Conservation (phyloP, 345 rosid species). For the Lepidium aucheri region DNA sequence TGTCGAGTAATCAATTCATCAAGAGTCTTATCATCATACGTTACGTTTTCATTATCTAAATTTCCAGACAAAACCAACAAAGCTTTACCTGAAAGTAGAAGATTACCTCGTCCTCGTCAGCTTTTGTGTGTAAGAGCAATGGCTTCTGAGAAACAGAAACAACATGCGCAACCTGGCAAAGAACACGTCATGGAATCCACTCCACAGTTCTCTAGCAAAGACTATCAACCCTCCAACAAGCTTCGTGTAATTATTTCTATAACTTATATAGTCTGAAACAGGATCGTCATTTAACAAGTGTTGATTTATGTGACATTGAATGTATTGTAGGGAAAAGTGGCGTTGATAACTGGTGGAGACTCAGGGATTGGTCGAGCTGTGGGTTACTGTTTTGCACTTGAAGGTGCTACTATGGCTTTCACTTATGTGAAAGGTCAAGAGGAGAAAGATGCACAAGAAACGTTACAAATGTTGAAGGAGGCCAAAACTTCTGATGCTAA, state of each 20-base stretch:
- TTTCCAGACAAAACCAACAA: slow-evolving; percentile 7
- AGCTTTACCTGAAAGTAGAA: not conserved
- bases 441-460: slow-evolving; percentile 63
- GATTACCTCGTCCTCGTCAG: slow-evolving; percentile 31
- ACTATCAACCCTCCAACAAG: slow-evolving; percentile 70
- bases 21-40: slow-evolving; percentile 3
- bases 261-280: not conserved
- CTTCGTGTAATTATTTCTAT: slow-evolving; percentile 36
- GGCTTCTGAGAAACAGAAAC: slow-evolving; percentile 30
- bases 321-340: slow-evolving; percentile 57
- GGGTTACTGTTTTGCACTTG: slow-evolving; percentile 35
- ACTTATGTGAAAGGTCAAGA: slow-evolving; percentile 59
- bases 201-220: slow-evolving; percentile 42
- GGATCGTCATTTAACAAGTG: too few relatives aligned
- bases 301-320: not conserved
- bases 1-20: not conserved
- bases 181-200: slow-evolving; percentile 57
- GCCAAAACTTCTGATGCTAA: slow-evolving; percentile 38
- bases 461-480: slow-evolving; percentile 39
- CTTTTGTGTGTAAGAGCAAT: slow-evolving; percentile 34
- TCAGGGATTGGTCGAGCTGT: slow-evolving; percentile 77
- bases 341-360: slow-evolving; percentile 75
- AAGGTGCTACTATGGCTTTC: slow-evolving; percentile 77
- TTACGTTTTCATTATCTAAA: not conserved
- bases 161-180: slow-evolving; percentile 61